phyloP scores from a whole-genome alignment of 257 asterid species.

The Petunia secreta region DNA sequence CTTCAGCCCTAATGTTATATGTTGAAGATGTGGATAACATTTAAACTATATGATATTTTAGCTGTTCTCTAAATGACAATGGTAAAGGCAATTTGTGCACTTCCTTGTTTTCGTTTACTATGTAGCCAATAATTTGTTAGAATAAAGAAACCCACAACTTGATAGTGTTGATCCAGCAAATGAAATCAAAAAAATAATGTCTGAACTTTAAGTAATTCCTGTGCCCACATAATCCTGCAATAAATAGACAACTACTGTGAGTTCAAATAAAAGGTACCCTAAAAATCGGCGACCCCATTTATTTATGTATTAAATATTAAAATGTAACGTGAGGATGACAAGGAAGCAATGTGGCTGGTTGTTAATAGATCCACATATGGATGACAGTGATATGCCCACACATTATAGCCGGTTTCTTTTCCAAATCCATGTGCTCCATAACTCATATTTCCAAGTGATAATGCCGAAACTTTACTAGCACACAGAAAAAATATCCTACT shows the following conservation, averaged over 20 bases:
- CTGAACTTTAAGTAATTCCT: background rate
- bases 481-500: background rate
- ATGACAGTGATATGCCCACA: background rate
- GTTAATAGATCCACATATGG: background rate
- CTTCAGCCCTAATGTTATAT: no score
- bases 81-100: no score
- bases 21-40: no score
- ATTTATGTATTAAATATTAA: background rate
- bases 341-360: constrained; percentile 13
- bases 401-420: background rate
- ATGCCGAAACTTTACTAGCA: background rate
- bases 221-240: constrained; percentile 8
- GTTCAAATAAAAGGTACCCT: background rate
- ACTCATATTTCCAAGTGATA: background rate
- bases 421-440: constrained; percentile 18
- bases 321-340: constrained; percentile 17
- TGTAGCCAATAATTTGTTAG: background rate
- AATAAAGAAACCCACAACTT: background rate
- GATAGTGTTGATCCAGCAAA: background rate
- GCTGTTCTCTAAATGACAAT: no score
- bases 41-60: no score
- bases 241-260: background rate
- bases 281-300: background rate
- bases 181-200: background rate
- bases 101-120: no score